phyloP scores from a whole-genome alignment of 192 early-diverging fungal species.

The Chytriomyces sp. region DNA sequence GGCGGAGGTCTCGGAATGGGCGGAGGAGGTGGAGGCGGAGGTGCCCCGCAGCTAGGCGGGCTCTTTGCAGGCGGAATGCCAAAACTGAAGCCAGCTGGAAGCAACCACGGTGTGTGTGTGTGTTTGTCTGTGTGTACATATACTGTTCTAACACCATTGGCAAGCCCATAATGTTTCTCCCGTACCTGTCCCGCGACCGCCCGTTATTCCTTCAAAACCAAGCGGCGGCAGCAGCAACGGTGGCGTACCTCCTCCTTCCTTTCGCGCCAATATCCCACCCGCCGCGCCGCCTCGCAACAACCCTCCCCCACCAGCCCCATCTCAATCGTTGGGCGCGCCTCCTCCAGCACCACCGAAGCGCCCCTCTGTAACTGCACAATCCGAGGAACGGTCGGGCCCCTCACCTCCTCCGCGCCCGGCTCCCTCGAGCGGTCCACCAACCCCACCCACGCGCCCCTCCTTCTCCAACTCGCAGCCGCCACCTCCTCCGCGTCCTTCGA shows the following conservation, averaged over 20 bases:
- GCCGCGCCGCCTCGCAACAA: background rate
- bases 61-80: conserved; percentile 65
- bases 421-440: conserved; percentile 21
- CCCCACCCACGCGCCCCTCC: conserved; percentile 7
- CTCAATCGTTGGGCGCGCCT: conserved; percentile 4
- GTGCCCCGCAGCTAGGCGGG: conserved; percentile 45
- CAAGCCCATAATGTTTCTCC: too few relatives aligned
- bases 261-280: conserved; percentile 24
- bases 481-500: conserved; percentile 33
- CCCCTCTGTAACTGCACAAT: conserved; percentile 3
- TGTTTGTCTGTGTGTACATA: too few relatives aligned
- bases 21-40: conserved; percentile 32
- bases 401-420: conserved; percentile 7
- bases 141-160: too few relatives aligned
- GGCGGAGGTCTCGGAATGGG: background rate
- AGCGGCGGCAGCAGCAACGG: too few relatives aligned
- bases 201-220: too few relatives aligned
- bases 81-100: conserved; percentile 50
- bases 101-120: conserved; percentile 1
- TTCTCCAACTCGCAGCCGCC: conserved; percentile 18
- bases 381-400: conserved; percentile 4
- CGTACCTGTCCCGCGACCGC: conserved; percentile 11
- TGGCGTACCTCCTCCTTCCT: conserved; percentile 4
- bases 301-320: conserved; percentile 4
- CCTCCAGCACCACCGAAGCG: conserved; percentile 28